These are phyloP conservation scores for Penicillium odoratum DNA, from an alignment of 495 filamentous ascomycete species.

Conservation along the genomic window DNA sequence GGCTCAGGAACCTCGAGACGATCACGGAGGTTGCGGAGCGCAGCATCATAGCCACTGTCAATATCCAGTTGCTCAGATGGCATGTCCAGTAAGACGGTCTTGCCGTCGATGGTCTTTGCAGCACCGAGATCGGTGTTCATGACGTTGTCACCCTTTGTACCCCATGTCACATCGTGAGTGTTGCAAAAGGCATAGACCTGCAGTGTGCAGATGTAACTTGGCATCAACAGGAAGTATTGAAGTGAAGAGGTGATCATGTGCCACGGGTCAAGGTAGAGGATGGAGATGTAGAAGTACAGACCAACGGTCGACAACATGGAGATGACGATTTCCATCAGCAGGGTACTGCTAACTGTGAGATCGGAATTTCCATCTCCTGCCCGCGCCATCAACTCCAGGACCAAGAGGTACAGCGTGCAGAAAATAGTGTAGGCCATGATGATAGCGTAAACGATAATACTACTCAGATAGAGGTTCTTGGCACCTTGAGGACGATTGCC, in stretches of 20 bases:
- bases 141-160: conserved; percentile 97
- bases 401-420: conserved; percentile 79
- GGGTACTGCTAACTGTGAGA: conserved; percentile 71
- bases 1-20: conserved; percentile 74
- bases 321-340: conserved; percentile 93
- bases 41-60: conserved; percentile 95
- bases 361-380: conserved; percentile 34
- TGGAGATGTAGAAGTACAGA: conserved; percentile 93
- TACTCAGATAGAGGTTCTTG: conserved; percentile 83
- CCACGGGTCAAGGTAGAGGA: conserved; percentile 97
- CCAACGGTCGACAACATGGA: conserved; percentile 87
- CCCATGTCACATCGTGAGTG: conserved; percentile 98
- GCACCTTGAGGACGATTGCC: conserved; percentile 96
- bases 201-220: conserved; percentile 92
- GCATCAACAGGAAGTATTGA: conserved; percentile 94
- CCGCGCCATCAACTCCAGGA: conserved; percentile 67
- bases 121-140: conserved; percentile 87
- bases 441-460: conserved; percentile 82
- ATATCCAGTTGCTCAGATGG: conserved; percentile 97
- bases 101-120: conserved; percentile 66
- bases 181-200: conserved; percentile 99
- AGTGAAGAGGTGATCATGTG: conserved; percentile 94
- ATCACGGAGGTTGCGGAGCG: conserved; percentile 92
- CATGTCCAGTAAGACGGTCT: conserved; percentile 84
- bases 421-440: conserved; percentile 98